Base-by-base conservation (phyloP, 2,329 filamentous ascomycete genomes). In the Bipolaris zeicola region DNA sequence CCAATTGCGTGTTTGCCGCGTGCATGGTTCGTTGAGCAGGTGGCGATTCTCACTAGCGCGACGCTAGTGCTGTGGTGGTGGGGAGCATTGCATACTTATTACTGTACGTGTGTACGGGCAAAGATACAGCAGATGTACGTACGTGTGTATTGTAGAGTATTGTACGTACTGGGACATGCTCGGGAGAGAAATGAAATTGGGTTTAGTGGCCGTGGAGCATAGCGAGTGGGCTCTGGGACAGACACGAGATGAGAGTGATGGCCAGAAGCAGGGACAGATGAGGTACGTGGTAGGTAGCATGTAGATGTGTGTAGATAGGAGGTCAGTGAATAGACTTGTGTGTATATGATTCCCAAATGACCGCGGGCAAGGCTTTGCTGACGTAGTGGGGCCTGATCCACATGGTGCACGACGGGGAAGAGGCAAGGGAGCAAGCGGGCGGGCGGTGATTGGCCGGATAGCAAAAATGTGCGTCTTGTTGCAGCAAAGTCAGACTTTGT, bases 231-330 rank as follows among this genome's bases (percentile, higher is more conserved):
- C 61, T 58, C 65, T 65, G 64, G 55, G 56, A 58, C 52, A 54
- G 63, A 59, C 51, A 54, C 55, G 63, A 58, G 65, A 68, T 67
- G 48, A 63, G 64, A 63, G 62, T 54, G 63, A 63, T 55, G 57
- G 58, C 6, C 54, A 38, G 58, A 58, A 59, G 52, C 57, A 58
- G 55, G 45, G 38, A 61, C 57, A 52, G 34, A 44, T 39, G n/a
- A n/a, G 49, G 43, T 47, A 37, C 43, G 4, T 31, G 28, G 28
- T 13, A 31, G 28, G 28, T 13, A 13, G 6, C 28, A 31, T 31
- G 10, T 13, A 31, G 3, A 31, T 31, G 28, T 31, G 28, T 5
- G 28, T 13, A 13, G 28, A 31, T 31, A 13, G 7, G 10, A 31
- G 3, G 28, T 2, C 10, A 31, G 28, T 13, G 11, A 31, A 13